A percentile compares a stretch with the other conserved stretches of the same genome.
Conservation (phyloP, 768 basidiomycete genomes). For the Rhodosporidiobolus odoratus region DNA sequence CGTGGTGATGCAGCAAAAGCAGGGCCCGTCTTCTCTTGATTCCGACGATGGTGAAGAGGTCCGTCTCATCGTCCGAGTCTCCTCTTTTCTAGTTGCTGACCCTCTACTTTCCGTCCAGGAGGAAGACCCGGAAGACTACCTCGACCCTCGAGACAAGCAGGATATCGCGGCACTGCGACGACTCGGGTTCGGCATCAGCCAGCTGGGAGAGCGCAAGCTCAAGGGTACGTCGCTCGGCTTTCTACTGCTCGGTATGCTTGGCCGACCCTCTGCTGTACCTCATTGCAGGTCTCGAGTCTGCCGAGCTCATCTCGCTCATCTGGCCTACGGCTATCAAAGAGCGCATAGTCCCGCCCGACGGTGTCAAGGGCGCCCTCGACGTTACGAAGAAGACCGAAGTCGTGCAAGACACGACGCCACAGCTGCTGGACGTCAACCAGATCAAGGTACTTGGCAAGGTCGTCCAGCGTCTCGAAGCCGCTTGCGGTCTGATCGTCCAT, state of each 20-base stretch:
- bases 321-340: slow-evolving; percentile 71
- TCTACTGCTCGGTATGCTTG: accelerated
- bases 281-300: slow-evolving; percentile 61
- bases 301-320: slow-evolving; percentile 76
- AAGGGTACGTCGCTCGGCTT: slow-evolving; percentile 58
- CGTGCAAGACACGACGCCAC: slow-evolving; percentile 28
- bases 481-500: slow-evolving; percentile 19
- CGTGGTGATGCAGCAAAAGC: slow-evolving; percentile 59
- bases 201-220: slow-evolving; percentile 83
- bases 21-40: slow-evolving; percentile 56
- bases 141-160: slow-evolving; percentile 43
- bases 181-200: slow-evolving; percentile 63
- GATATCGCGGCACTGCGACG: slow-evolving; percentile 67
- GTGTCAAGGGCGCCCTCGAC: neutral
- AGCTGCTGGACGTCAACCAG: slow-evolving; percentile 30
- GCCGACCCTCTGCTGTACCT: neutral
- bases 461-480: slow-evolving; percentile 34
- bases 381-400: slow-evolving; percentile 31
- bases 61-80: neutral
- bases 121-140: slow-evolving; percentile 45
- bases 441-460: slow-evolving; percentile 32
- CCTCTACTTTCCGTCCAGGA: neutral
- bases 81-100: neutral
- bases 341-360: slow-evolving; percentile 46
- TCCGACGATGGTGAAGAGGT: slow-evolving; percentile 30